These are phyloP conservation scores for Pleurotus ostreatus DNA, from an alignment of 768 basidiomycete species.

Conservation along the genomic window DNA sequence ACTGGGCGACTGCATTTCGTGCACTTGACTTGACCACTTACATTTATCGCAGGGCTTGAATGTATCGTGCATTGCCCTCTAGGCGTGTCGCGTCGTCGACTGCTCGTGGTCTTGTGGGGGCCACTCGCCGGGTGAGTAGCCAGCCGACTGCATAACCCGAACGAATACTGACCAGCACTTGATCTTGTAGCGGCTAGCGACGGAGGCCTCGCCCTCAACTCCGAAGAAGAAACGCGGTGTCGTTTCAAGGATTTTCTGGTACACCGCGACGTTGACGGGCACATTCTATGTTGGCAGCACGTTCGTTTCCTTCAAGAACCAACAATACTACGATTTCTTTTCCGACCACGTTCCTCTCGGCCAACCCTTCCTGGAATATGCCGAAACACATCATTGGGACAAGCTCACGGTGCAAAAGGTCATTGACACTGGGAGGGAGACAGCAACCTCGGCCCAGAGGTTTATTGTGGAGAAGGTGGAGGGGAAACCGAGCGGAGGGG, in stretches of 20 bases:
- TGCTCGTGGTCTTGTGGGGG: conserved; percentile 45
- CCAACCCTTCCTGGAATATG: conserved; percentile 72
- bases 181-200: conserved; percentile 52
- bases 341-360: conserved; percentile 76
- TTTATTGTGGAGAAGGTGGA: conserved; percentile 50
- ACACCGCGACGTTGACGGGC: conserved; percentile 62
- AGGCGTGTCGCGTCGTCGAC: conserved; percentile 45
- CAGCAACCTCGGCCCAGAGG: conserved; percentile 42
- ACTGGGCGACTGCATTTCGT: too few species aligned
- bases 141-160: conserved; percentile 8
- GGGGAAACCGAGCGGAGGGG: conserved; percentile 30
- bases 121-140: conserved; percentile 54
- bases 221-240: conserved; percentile 52
- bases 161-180: conserved; percentile 1
- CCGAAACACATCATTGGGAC: conserved; percentile 79
- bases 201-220: conserved; percentile 41
- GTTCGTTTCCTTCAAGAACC: conserved; percentile 73
- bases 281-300: conserved; percentile 84
- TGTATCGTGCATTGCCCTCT: conserved; percentile 56
- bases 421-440: conserved; percentile 47
- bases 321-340: conserved; percentile 84
- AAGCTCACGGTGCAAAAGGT: conserved; percentile 60
- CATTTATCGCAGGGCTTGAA: conserved; percentile 26
- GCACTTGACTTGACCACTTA: neutral
- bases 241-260: conserved; percentile 60